Base-by-base conservation (phyloP, 2,329 filamentous ascomycete genomes). In the Penicillium sp. region DNA sequence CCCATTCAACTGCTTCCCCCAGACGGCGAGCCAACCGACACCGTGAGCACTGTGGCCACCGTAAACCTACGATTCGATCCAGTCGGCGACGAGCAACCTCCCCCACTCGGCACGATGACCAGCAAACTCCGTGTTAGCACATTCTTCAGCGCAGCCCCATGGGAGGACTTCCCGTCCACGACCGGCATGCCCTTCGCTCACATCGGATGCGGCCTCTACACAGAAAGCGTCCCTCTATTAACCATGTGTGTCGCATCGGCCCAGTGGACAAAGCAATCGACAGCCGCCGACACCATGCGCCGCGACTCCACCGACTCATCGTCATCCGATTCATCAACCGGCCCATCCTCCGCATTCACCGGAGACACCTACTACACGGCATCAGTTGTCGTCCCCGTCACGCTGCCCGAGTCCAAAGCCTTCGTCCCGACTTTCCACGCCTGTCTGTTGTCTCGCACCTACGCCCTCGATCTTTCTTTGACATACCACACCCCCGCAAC, bases 381-480 rank as follows among this genome's bases (percentile, higher is more conserved):
- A 7, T 78, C 78, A n/a, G 75, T 90, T 36, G 69, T 87, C 2
- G 82, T 89, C 2, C 87, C 87, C 0, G 76, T 90, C 65, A 80
- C 81, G 0, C 78, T 89, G 0, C 87, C 87, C 2, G 67, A 69
- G n/a, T 76, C 76, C 60, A 88, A 87, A 64, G 75, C 80, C 27
- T 88, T 88, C 69, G 75, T 88, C 21, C 88, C 87, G 1, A 87
- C 86, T 2, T 91, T 90, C 74, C 85, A 89, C 75, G 81, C 82
- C 39, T 91, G 87, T 70, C 80, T 90, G 52, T 75, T 85, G 44
- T 85, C 84, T n/a, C 80, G 88, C 51, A 75, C 79, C 19, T 90
- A 91, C 70, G 72, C 77, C 4, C 79, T 91, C 15, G 82, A 85
- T 52, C 72, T 90, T 55, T 76, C 78, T 15, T 72, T 90, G 23